Base-by-base conservation (phyloP, 257 asterid species). In the Rhazya stricta region DNA sequence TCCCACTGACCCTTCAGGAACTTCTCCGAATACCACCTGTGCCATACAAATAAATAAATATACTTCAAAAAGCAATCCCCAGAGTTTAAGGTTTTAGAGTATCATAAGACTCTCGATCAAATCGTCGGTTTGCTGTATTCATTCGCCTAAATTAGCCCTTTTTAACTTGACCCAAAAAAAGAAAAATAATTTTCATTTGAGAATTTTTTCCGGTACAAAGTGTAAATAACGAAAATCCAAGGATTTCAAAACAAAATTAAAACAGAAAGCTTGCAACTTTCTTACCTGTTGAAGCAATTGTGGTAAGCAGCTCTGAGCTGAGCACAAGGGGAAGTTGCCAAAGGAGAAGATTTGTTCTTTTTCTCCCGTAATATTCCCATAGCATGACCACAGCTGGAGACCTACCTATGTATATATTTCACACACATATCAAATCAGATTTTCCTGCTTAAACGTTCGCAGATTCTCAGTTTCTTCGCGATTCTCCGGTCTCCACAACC, bases 1-100 rank as follows among this genome's bases (percentile, higher is more conserved):
- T 91, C 86, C 93, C 97, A 94, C 72, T 88, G 88, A n/a, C 97
- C 97, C 88, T 90, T 94, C 90, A 90, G 82, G 82, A 91, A 92
- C 80, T 90, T 89, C 76, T 91, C 97, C 0, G 91, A 88, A 82
- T 91, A 92, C 96, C 98, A 90, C 81, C 98, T 92, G 58, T 51
- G 76, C 65, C 72, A 45, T 67, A 0, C 9, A 67, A 48, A 54
- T 54, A 16, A 73, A 63, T 19, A 12, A 6, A 32, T 11, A 18
- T 2, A 13, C 46, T 69, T 58, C 3, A 48, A 76, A n/a, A 23
- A 67, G 13, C 29, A 29, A 76, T 11, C 9, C 45, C 45, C 54
- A 63, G 48, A 80, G 51, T 46, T 76, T 73, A 43, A 74, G 80
- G 73, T 73, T 76, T 72, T 34, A 69, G 76, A 46, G 34, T 23